Evolutionary conservation across 1,139 yeast genomes (phyloP).

Genomic region (Insectozyma bohioensis): DNA sequence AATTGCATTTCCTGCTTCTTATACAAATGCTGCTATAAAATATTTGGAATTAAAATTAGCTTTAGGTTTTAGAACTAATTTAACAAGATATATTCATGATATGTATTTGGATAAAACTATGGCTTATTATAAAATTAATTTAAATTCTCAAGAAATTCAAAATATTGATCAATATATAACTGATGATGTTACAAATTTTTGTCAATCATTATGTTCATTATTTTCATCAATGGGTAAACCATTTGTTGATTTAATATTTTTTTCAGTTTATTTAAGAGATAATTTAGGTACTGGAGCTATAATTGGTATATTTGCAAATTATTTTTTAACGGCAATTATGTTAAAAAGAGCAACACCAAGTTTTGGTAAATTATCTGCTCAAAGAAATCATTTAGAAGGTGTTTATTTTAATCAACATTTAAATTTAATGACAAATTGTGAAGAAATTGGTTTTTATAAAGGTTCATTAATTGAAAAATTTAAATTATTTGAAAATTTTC

Average conservation of each 20-base stretch:
- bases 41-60: slow-evolving; percentile 76
- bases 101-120: slow-evolving; percentile 77
- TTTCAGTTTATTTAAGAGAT: slow-evolving; percentile 79
- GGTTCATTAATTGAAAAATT: slow-evolving; percentile 81
- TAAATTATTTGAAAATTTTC: slow-evolving; percentile 62
- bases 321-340: slow-evolving; percentile 74
- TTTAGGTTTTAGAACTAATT: slow-evolving; percentile 79
- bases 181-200: slow-evolving; percentile 78
- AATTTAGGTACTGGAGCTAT: slow-evolving; percentile 86
- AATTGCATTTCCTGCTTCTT: slow-evolving; percentile 91
- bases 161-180: slow-evolving; percentile 79
- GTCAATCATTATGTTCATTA: slow-evolving; percentile 78
- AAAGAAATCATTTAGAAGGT: slow-evolving; percentile 80
- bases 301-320: slow-evolving; percentile 77
- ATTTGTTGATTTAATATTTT: slow-evolving; percentile 81
- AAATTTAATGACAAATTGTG: slow-evolving; percentile 83
- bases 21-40: slow-evolving; percentile 88
- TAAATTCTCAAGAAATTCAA: slow-evolving; percentile 43
- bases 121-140: slow-evolving; percentile 76
- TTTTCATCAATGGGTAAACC: slow-evolving; percentile 93
- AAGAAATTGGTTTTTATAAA: slow-evolving; percentile 92
- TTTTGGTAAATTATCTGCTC: slow-evolving; percentile 76
- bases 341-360: slow-evolving; percentile 78
- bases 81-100: slow-evolving; percentile 87
- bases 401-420: slow-evolving; percentile 85